These are phyloP conservation scores for Physcomitrium patens DNA, from an alignment of 225 moss, liverwort and hornwort genomes.

Conservation along the genomic window DNA sequence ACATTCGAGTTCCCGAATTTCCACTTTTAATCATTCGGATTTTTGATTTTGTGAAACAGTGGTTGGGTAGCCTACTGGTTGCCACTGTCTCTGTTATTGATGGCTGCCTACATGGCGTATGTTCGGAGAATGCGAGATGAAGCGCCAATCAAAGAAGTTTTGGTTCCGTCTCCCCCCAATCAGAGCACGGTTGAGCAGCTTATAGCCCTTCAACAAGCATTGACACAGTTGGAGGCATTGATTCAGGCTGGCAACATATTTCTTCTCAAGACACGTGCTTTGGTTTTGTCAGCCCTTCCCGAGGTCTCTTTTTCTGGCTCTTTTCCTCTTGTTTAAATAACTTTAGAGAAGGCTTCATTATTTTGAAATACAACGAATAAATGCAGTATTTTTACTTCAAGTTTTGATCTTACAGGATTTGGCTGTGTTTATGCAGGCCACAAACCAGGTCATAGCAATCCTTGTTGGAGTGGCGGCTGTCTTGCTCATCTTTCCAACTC, in stretches of 20 bases:
- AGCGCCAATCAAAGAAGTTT: slow-evolving; percentile 57
- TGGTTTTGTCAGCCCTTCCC: slow-evolving; percentile 70
- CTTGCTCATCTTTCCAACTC: slow-evolving; percentile 63
- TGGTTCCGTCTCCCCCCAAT: slow-evolving; percentile 66
- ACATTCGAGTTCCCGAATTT: neutral
- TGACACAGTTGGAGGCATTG: slow-evolving; percentile 66
- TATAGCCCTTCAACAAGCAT: slow-evolving; percentile 76
- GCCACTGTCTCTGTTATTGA: slow-evolving; percentile 59
- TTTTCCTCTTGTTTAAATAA: neutral
- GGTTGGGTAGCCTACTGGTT: slow-evolving; percentile 70
- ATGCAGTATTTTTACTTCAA: slow-evolving; percentile 2
- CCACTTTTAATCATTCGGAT: neutral
- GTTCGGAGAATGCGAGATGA: slow-evolving; percentile 56
- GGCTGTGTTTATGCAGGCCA: slow-evolving; percentile 49
- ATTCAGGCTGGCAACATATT: slow-evolving; percentile 78
- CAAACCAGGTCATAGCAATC: slow-evolving; percentile 56
- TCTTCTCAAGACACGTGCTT: slow-evolving; percentile 77
- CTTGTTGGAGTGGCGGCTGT: slow-evolving; percentile 48
- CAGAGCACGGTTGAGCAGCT: slow-evolving; percentile 87
- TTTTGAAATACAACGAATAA: neutral
- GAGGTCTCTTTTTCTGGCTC: slow-evolving; percentile 42
- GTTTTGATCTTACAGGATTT: neutral
- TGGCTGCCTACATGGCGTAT: slow-evolving; percentile 66
- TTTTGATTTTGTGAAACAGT: slow-evolving; percentile 39
- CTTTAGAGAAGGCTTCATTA: too few species aligned